Conservation (phyloP, 495 filamentous ascomycete genomes). For the Neurospora sp. region DNA sequence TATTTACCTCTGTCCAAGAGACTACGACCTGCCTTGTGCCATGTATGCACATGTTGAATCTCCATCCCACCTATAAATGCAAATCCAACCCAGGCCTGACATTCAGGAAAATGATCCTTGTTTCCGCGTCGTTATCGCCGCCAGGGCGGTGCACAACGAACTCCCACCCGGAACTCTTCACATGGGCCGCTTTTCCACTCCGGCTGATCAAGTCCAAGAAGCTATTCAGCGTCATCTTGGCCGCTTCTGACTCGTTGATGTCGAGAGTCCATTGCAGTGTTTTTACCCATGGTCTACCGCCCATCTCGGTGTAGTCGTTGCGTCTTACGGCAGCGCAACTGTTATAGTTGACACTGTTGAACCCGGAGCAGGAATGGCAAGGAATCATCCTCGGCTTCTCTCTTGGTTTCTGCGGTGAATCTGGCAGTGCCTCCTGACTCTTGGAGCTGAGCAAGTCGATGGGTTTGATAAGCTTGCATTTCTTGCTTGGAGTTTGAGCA, state of each 20-base stretch:
- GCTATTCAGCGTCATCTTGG: neutral
- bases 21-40: neutral
- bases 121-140: neutral
- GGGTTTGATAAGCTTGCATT: neutral
- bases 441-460: neutral
- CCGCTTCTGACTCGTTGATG: neutral
- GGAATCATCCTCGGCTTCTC: neutral
- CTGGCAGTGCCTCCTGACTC: neutral
- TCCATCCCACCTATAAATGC: neutral
- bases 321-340: neutral
- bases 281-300: neutral
- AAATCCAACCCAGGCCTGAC: neutral
- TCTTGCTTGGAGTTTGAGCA: neutral
- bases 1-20: neutral
- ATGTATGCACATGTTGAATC: neutral
- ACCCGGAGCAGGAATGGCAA: neutral
- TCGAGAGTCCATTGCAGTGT: neutral
- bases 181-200: neutral
- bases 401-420: neutral
- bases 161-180: neutral
- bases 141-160: neutral
- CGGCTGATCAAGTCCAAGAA: neutral
- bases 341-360: slow-evolving; percentile 2
- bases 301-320: neutral
- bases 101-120: neutral